Evolutionary conservation across 139 green algal genomes (phyloP).

Genomic region (Volvox reticuliferus): DNA sequence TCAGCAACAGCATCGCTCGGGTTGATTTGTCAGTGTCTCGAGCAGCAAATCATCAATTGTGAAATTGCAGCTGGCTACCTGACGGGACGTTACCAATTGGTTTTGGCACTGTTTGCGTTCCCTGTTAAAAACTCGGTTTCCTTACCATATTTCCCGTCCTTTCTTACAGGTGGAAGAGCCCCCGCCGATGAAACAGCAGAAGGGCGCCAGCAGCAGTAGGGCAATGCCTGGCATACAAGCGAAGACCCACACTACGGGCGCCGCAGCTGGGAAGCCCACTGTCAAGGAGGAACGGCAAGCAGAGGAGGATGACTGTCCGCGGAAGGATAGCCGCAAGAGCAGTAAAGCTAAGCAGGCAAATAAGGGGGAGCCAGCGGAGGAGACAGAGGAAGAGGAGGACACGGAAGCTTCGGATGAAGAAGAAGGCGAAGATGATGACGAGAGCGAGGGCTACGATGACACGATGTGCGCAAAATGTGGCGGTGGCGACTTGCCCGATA

Average conservation of each 20-base stretch:
- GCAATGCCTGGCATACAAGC: neutral
- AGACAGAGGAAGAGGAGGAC: neutral
- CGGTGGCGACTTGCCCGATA: neutral
- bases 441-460: constrained; percentile 10
- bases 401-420: neutral
- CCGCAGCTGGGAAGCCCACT: neutral
- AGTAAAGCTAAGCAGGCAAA: neutral
- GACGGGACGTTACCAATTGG: too few relatives aligned
- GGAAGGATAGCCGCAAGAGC: neutral
- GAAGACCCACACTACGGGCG: neutral
- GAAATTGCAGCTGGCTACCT: too few relatives aligned
- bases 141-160: too few relatives aligned
- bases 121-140: too few relatives aligned
- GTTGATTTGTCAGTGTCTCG: too few relatives aligned
- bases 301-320: neutral
- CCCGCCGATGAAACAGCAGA: neutral
- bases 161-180: too few relatives aligned
- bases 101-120: too few relatives aligned
- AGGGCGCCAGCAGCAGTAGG: neutral
- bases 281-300: neutral
- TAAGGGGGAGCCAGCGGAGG: neutral
- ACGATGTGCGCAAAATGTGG: constrained; percentile 12
- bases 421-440: neutral
- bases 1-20: too few relatives aligned
- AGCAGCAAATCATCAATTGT: too few relatives aligned